phyloP scores from a whole-genome alignment of 2,329 filamentous ascomycete species.

The Fusarium humuli region DNA sequence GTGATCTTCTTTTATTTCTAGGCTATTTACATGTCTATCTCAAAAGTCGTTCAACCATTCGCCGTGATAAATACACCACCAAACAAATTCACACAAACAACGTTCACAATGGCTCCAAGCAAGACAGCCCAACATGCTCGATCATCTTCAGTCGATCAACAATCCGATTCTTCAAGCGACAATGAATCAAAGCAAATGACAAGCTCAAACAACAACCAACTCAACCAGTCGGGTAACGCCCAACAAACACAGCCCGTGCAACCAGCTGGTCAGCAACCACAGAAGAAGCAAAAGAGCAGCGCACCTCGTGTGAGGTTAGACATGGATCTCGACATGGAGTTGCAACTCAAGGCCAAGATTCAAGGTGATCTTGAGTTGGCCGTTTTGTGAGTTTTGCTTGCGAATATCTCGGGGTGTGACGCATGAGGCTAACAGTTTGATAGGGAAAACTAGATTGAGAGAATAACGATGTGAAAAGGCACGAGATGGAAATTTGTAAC shows the following conservation, averaged over 20 bases:
- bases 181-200: conserved; percentile 3
- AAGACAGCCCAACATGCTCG: background rate
- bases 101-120: conserved; percentile 9
- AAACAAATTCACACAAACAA: too few species aligned
- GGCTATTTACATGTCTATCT: rapidly evolving
- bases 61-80: rapidly evolving
- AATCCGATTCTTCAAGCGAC: background rate
- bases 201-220: background rate
- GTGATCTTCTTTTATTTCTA: background rate
- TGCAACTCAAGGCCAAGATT: conserved; percentile 30
- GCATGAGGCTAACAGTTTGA: rapidly evolving
- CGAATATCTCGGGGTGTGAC: rapidly evolving
- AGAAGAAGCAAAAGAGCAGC: conserved; percentile 19
- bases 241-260: background rate
- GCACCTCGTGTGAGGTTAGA: conserved; percentile 26
- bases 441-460: background rate
- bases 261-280: background rate
- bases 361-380: conserved; percentile 26
- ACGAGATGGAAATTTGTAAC: background rate
- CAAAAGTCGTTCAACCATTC: rapidly evolving
- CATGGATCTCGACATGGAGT: conserved; percentile 29
- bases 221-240: background rate
- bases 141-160: background rate
- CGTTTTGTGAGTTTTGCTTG: conserved; percentile 6
- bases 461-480: rapidly evolving